Percentiles rank a stretch among this genome's conserved stretches.
phyloP scores from a whole-genome alignment of 2,329 filamentous ascomycete species.

The Aspergillus fischeri region DNA sequence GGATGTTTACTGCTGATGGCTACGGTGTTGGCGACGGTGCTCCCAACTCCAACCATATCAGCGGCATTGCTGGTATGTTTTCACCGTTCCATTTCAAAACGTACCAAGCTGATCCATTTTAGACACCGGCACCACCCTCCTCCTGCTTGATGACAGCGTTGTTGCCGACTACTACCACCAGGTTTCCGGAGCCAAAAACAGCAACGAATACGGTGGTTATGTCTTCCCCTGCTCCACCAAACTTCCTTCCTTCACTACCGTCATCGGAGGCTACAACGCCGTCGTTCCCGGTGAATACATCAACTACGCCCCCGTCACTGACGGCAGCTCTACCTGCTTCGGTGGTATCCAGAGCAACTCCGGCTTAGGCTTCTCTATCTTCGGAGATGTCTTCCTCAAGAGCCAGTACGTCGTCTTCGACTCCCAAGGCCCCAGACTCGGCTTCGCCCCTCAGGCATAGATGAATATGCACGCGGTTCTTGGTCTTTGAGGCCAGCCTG shows the following conservation, averaged over 20 bases:
- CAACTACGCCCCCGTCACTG: conserved; percentile 48
- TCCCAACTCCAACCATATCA: conserved; percentile 40
- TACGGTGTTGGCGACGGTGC: conserved; percentile 50
- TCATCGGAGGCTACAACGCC: conserved; percentile 48
- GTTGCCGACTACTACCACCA: conserved; percentile 58
- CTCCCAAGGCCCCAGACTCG: conserved; percentile 44
- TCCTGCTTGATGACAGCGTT: conserved; percentile 54
- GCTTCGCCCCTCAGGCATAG: conserved; percentile 44
- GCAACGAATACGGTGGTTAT: conserved; percentile 51
- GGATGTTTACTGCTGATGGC: conserved; percentile 56
- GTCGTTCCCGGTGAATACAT: conserved; percentile 52
- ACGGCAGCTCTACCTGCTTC: conserved; percentile 55
- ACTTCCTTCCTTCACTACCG: conserved; percentile 52
- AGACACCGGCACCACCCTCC: conserved; percentile 67
- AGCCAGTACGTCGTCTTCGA: conserved; percentile 71
- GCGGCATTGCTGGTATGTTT: conserved; percentile 50
- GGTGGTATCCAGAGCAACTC: conserved; percentile 67
- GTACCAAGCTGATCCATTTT: background rate
- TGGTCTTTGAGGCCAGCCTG: background rate
- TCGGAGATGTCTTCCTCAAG: conserved; percentile 79
- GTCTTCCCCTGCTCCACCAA: conserved; percentile 49
- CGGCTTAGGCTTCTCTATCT: conserved; percentile 61
- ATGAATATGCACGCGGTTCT: background rate
- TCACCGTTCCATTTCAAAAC: background rate
- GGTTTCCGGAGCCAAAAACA: conserved; percentile 51